These are phyloP conservation scores for Globisporangium iwayamae DNA, from an alignment of 352 stramenopile species.

Conservation along the genomic window DNA sequence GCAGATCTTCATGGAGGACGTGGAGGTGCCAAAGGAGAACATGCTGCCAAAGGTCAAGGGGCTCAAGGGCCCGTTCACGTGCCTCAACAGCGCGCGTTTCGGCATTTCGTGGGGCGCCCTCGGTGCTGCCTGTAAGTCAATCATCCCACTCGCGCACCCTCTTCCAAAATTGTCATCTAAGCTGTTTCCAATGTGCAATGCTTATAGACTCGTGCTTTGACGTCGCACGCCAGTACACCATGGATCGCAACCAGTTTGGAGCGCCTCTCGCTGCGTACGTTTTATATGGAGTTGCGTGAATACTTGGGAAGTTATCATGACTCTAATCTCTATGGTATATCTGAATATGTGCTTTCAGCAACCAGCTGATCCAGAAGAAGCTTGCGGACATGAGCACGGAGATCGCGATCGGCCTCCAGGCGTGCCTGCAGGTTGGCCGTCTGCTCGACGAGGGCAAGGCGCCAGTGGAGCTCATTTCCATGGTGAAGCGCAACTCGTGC, in stretches of 20 bases:
- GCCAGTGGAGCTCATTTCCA: slow-evolving; percentile 90
- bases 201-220: slow-evolving; percentile 88
- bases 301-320: too few relatives aligned
- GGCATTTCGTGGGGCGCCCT: slow-evolving; percentile 97
- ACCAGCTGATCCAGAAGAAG: slow-evolving; percentile 99
- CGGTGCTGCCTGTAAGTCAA: slow-evolving; percentile 85
- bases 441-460: slow-evolving; percentile 85
- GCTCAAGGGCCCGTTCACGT: slow-evolving; percentile 95
- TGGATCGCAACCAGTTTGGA: slow-evolving; percentile 96
- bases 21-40: slow-evolving; percentile 92
- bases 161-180: too few relatives aligned
- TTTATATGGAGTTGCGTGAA: background rate
- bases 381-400: slow-evolving; percentile 97
- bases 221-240: slow-evolving; percentile 92
- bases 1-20: slow-evolving; percentile 97
- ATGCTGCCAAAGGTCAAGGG: slow-evolving; percentile 90
- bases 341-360: slow-evolving; percentile 40
- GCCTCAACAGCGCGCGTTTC: slow-evolving; percentile 96
- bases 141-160: background rate
- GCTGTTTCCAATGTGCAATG: too few relatives aligned
- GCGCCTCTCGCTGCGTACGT: slow-evolving; percentile 91
- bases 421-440: slow-evolving; percentile 88
- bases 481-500: slow-evolving; percentile 96
- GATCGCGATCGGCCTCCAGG: slow-evolving; percentile 92
- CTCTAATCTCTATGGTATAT: too few relatives aligned